These are phyloP conservation scores for Barnettozyma wickerhamii DNA, from an alignment of 805 yeast species.

Conservation along the genomic window DNA sequence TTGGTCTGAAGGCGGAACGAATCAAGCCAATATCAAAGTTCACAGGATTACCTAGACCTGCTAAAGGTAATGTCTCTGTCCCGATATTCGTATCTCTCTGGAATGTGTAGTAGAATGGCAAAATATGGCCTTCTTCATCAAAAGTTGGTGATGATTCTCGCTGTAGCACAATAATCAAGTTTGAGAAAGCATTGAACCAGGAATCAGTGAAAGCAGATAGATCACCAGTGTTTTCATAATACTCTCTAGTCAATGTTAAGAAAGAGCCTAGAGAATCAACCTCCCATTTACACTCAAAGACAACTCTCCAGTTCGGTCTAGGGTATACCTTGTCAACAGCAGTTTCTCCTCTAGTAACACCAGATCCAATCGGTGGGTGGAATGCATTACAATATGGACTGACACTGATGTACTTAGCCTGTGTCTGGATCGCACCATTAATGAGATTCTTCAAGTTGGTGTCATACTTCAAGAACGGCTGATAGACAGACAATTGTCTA, in stretches of 20 bases:
- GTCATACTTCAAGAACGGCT: conserved; percentile 54
- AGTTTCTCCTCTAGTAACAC: conserved; percentile 43
- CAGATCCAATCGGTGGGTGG: conserved; percentile 64
- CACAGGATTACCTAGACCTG: conserved; percentile 84
- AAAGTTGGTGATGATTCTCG: conserved; percentile 64
- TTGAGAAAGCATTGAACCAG: conserved; percentile 60
- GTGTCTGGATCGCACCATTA: conserved; percentile 77
- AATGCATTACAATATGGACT: conserved; percentile 90
- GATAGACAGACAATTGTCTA: conserved; percentile 74
- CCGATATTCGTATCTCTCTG: conserved; percentile 72
- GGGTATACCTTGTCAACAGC: conserved; percentile 67
- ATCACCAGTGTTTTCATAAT: conserved; percentile 52
- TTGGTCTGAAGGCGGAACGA: conserved; percentile 83
- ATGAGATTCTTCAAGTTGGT: conserved; percentile 45
- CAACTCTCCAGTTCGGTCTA: conserved; percentile 60
- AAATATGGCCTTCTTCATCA: conserved; percentile 35
- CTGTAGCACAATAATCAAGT: conserved; percentile 45
- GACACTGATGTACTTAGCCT: conserved; percentile 54
- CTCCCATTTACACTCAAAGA: conserved; percentile 89
- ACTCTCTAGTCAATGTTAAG: conserved; percentile 69
- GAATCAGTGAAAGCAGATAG: conserved; percentile 34
- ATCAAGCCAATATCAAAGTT: conserved; percentile 63
- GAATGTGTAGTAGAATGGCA: conserved; percentile 56
- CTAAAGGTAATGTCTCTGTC: conserved; percentile 73
- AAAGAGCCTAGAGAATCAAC: conserved; percentile 83